These are phyloP conservation scores for Rhodomyrtus tomentosa DNA, from an alignment of 345 rosid species.

Conservation along the genomic window DNA sequence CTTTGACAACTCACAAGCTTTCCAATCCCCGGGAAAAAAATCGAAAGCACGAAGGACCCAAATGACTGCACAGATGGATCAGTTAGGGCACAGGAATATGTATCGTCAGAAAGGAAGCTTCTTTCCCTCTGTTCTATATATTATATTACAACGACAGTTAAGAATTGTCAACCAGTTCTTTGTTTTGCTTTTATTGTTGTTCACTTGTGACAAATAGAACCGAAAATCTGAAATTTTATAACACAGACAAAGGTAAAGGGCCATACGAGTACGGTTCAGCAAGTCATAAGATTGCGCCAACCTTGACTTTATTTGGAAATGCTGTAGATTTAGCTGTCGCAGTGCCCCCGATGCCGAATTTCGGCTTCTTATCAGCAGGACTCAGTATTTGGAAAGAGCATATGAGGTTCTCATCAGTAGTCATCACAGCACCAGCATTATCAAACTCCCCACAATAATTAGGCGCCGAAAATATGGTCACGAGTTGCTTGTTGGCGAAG, in stretches of 20 bases:
- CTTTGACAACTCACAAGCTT: background rate
- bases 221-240: background rate
- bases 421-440: conserved; percentile 91
- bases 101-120: background rate
- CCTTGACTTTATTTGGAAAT: conserved; percentile 42
- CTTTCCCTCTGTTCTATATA: background rate
- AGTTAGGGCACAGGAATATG: background rate
- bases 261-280: background rate
- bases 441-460: conserved; percentile 84
- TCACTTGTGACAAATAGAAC: background rate
- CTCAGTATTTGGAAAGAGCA: conserved; percentile 82
- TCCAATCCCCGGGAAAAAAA: background rate
- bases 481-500: conserved; percentile 58
- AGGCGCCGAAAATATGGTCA: conserved; percentile 83
- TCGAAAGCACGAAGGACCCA: background rate
- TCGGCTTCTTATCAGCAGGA: conserved; percentile 51
- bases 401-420: conserved; percentile 47
- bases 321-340: conserved; percentile 28
- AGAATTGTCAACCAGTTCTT: background rate
- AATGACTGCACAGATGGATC: background rate
- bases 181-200: background rate
- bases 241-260: background rate
- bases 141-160: background rate
- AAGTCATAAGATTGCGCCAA: conserved; percentile 5
- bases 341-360: conserved; percentile 39